Base-by-base conservation (phyloP, 805 yeast genomes). In the Kuraishia piskuri region DNA sequence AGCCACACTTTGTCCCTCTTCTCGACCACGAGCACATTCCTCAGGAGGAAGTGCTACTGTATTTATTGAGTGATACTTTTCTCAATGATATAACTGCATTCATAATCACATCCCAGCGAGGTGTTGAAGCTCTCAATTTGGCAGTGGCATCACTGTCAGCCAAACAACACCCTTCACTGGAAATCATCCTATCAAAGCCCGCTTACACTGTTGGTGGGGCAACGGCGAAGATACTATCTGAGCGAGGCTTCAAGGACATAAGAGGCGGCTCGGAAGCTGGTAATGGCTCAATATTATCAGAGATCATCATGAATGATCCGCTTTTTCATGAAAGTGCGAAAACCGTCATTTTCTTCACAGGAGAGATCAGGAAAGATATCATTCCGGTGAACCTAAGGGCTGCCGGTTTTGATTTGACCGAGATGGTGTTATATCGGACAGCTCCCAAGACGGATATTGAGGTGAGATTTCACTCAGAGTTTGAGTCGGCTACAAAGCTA, bases 121-220 rank as follows among this genome's bases (percentile, higher is more conserved):
- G 97, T 1, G 96, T 91, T 0, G 97, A 91, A 59, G 84, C 89
- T 4, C 67, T 90, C 12, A 79, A 78, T 56, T 70, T 72, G 44
- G 58, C 55, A 52, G 50, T 45, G 5, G 22, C 40, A 24, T 10
- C 36, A 58, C 14, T 55, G 59, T 9, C 17, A 48, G 2, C 56
- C 60, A 55, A 21, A 4, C 22, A 1, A 61, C 68, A 8, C 36
- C 47, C 0, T 54, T 69, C 12, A 20, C 60, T 2, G 49, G 47
- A 0, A 53, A 52, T 50, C 0, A 69, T 83, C 0, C 63, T 79
- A 6, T 52, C 57, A 2, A 82, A 82, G 59, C 79, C 83, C 0
- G 84, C 86, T 0, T 92, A 83, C 62, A 89, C 97, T 0, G 97
- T 92, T 5, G 98, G 98, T 0, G 96, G 96, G 1, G 90, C 96